Base-by-base conservation (phyloP, 345 rosid species). In the Triadica sebifera region DNA sequence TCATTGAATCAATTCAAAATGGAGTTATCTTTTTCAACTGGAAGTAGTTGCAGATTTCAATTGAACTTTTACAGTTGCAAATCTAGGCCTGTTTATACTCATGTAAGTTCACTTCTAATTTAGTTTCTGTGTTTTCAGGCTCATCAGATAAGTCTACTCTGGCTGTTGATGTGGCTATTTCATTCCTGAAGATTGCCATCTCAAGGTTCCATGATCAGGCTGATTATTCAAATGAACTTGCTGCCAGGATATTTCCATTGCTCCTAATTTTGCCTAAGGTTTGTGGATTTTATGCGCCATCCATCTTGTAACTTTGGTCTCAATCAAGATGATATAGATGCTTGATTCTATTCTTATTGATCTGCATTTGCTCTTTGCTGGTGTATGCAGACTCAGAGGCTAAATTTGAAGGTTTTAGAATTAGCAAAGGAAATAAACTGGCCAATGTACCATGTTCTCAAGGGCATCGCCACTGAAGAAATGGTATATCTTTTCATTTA, bases 221-320 rank as follows among this genome's bases (percentile, higher is more conserved):
- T 77, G 89, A 84, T 52, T 78, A 71, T 77, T 75, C 75, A 20
- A 81, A 80, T 81, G 87, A 90, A 84, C 76, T 93, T 56, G 86
- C 97, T 77, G 78, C 97, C 59, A 80, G 88, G 76, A 81, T 93
- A 75, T 84, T 95, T 75, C 97, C 97, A 4, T 82, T 91, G 53
- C 94, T 95, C 52, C 83, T 93, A 65, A 69, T 90, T 75, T 82
- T 77, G 43, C 91, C 96, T 10, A 84, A 91, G 99, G 99, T 93
- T 67, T 72, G 47, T 75, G 53, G 19, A 61, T 74, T 49, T 34
- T 47, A 13, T 67, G 43, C 51, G 51, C 20, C 76, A 20, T 67
- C 58, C 20, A 41, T 20, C 50, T 71, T 43, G 17, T 19, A 62
- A 15, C 70, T 10, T 38, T 69, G 41, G 58, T 46, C 50, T 65